A percentile compares a stretch with the other conserved stretches of the same genome.
These are phyloP conservation scores for Barnettozyma sp. DNA, from an alignment of 805 yeast species.

Conservation along the genomic window DNA sequence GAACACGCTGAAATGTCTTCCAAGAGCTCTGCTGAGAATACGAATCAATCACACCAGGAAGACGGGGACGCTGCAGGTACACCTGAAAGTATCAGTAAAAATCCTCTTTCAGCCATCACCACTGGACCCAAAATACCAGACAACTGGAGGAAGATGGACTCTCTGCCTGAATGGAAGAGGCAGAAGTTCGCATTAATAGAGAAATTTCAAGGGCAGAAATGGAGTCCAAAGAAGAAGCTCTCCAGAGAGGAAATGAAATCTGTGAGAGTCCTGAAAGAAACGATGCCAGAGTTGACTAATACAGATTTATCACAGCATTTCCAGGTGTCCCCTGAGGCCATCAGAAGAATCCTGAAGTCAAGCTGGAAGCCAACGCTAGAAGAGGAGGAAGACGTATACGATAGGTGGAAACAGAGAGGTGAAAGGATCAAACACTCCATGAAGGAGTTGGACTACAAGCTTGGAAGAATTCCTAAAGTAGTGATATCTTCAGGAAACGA, in stretches of 20 bases:
- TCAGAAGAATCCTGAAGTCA: conserved; percentile 70
- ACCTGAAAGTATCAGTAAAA: conserved; percentile 1
- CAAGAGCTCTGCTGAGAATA: too few species aligned
- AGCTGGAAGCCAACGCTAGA: conserved; percentile 62
- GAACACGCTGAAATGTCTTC: background rate
- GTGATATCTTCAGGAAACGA: conserved; percentile 10
- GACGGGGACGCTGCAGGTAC: background rate
- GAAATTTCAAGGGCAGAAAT: conserved; percentile 49
- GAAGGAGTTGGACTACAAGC: conserved; percentile 3
- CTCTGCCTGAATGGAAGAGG: conserved; percentile 62
- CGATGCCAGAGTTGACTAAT: conserved; percentile 54
- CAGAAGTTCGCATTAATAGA: conserved; percentile 57
- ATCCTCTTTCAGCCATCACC: conserved; percentile 12
- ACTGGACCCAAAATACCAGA: conserved; percentile 32
- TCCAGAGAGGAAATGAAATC: conserved; percentile 65
- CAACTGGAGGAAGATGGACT: conserved; percentile 36
- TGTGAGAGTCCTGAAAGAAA: conserved; percentile 47
- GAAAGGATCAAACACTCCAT: conserved; percentile 26
- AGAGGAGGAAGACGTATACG: conserved; percentile 40
- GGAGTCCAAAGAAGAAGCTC: conserved; percentile 64
- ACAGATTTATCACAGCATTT: conserved; percentile 56
- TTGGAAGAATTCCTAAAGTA: conserved; percentile 5
- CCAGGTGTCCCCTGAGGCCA: conserved; percentile 72
- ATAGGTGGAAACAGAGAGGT: conserved; percentile 51
- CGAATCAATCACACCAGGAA: too few species aligned